phyloP scores from a whole-genome alignment of 192 early-diverging fungal species.

The Borealophlyctis nickersoniae region DNA sequence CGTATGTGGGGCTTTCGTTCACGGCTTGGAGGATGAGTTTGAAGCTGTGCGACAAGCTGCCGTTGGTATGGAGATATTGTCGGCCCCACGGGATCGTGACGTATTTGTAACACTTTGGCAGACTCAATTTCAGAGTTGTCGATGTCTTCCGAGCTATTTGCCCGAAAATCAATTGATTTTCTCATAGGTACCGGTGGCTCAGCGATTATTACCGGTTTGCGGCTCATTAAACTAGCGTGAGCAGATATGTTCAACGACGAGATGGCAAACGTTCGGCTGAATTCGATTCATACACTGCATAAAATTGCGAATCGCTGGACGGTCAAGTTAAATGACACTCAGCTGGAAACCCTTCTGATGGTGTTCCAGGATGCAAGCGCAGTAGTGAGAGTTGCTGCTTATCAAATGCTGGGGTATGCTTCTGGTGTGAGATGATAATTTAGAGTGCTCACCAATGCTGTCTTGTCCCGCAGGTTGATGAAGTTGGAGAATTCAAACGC shows the following conservation, averaged over 20 bases:
- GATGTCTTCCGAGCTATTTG: too few species aligned
- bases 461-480: slow-evolving; percentile 37
- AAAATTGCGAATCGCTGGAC: slow-evolving; percentile 59
- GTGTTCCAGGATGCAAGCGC: slow-evolving; percentile 75
- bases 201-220: too few species aligned
- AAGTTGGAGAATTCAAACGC: slow-evolving; percentile 40
- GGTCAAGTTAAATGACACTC: slow-evolving; percentile 66
- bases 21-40: slow-evolving; percentile 94
- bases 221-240: too few species aligned
- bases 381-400: slow-evolving; percentile 65
- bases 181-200: slow-evolving; percentile 64
- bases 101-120: too few species aligned
- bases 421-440: slow-evolving; percentile 4
- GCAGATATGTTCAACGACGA: slow-evolving; percentile 99
- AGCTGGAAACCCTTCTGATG: slow-evolving; percentile 68
- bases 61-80: slow-evolving; percentile 71
- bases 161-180: slow-evolving; percentile 70
- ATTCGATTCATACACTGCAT: slow-evolving; percentile 72
- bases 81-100: too few species aligned
- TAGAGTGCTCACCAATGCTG: background rate
- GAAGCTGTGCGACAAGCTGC: slow-evolving; percentile 81
- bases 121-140: too few species aligned
- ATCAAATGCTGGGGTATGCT: slow-evolving; percentile 68
- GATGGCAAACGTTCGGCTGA: slow-evolving; percentile 77
- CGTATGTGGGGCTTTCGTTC: slow-evolving; percentile 91